Evolutionary conservation across 306 rosid genomes (phyloP), one percentile per base, ranked within the genome.

Genomic region (Casuarina equisetifolia): DNA sequence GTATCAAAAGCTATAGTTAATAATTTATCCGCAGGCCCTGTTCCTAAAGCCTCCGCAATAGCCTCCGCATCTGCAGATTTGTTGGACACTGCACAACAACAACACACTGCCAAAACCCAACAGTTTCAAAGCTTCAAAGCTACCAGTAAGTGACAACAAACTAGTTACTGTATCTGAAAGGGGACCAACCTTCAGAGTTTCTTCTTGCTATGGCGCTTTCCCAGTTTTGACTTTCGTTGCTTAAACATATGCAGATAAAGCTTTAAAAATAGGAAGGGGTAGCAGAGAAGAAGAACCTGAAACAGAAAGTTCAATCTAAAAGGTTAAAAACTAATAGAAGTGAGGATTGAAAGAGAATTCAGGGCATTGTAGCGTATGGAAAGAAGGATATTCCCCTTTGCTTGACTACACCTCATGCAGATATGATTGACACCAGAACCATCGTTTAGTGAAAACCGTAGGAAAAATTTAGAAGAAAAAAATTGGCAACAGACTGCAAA

Each of bases 201-300:
- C 84, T 94, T 87, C 85, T 90, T 89, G 64, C 78, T 75, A 64
- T 74, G 83, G 78, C 3, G 77, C 71, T 87, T 91, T 48, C 87
- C 48, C 77, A 94, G 87, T 86, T 94, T 95, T 25, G 92, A 62
- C 70, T 78, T 84, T 45, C 98, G 90, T 82, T 95, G 98, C 90
- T 88, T 92, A 84, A 95, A 87, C 82, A 95, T 76, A 81, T 95
- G 97, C 79, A 94, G 86, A 81, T 94, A 92, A 74, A 94, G 92
- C 75, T 87, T 92, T 85, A 88, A 70, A 89, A 96, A 91, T 46
- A 91, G 89, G 74, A 92, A 87, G 16, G 97, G 96, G 79, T 95
- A 89, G 82, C 85, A 43, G 43, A 86, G 50, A 73, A 95, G 88
- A 61, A 88, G 81, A 69, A 88, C 97, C 98, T 94, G 95, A 76